Evolutionary conservation across 805 yeast genomes (phyloP).

Genomic region (Metschnikowia kunwiensis): DNA sequence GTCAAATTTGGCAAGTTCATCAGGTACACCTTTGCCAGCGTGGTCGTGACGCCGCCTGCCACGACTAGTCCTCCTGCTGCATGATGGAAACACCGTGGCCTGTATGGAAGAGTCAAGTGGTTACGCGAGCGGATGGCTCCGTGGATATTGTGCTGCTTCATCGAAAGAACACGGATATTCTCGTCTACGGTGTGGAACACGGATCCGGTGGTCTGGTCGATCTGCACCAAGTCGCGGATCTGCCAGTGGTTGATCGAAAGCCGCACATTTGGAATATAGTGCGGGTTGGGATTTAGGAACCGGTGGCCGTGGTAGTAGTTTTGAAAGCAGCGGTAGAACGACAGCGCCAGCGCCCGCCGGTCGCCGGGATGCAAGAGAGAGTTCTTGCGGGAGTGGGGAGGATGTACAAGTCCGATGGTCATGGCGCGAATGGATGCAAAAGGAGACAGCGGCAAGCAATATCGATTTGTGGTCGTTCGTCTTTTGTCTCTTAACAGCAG

Average conservation of each 20-base stretch:
- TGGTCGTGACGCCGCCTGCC: conserved; percentile 47
- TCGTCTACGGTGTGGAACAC: conserved; percentile 60
- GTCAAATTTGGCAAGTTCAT: conserved; percentile 24
- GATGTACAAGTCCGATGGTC: conserved; percentile 6
- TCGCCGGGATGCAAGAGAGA: conserved; percentile 3
- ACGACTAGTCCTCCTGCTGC: conserved; percentile 50
- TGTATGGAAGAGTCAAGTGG: conserved; percentile 45
- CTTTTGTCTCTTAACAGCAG: no score
- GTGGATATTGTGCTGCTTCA: background rate
- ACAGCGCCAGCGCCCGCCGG: conserved; percentile 5
- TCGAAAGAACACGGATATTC: conserved; percentile 33
- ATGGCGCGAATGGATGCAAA: no score
- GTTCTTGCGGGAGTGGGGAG: conserved; percentile 2
- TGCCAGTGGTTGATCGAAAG: conserved; percentile 66
- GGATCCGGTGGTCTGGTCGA: conserved; percentile 40
- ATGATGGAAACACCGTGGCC: conserved; percentile 65
- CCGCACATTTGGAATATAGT: conserved; percentile 30
- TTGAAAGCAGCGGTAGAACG: conserved; percentile 34
- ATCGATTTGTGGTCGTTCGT: no score
- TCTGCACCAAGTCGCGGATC: conserved; percentile 67
- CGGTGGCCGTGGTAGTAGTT: conserved; percentile 41
- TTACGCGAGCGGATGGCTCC: conserved; percentile 10
- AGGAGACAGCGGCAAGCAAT: no score
- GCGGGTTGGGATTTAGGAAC: conserved; percentile 36
- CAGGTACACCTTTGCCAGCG: conserved; percentile 31